phyloP scores from a whole-genome alignment of 2,329 filamentous ascomycete genomes.

The Cylindrodendrum hubeiense region DNA sequence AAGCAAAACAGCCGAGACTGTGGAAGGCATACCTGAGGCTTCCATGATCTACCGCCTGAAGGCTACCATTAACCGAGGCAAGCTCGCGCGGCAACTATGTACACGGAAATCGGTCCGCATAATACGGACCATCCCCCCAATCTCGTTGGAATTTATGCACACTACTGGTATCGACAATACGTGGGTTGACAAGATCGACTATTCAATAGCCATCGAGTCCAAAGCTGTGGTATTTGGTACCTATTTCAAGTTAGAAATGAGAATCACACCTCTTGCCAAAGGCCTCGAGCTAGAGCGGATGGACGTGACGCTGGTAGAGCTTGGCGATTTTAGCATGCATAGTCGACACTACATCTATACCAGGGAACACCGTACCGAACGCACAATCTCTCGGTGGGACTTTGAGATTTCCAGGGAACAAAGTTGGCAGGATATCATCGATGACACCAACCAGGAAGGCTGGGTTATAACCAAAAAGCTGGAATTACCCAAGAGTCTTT shows the following conservation, averaged over 20 bases:
- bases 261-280: constrained; percentile 88
- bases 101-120: constrained; percentile 81
- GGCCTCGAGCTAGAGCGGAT: constrained; percentile 85
- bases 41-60: constrained; percentile 91
- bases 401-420: constrained; percentile 66
- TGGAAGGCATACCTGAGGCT: constrained; percentile 88
- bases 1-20: constrained; percentile 81
- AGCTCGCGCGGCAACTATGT: constrained; percentile 86
- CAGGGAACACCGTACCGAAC: constrained; percentile 71
- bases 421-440: constrained; percentile 76
- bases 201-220: constrained; percentile 90
- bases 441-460: constrained; percentile 74
- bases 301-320: constrained; percentile 82
- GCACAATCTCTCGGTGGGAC: constrained; percentile 72
- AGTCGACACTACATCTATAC: constrained; percentile 58
- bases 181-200: constrained; percentile 97
- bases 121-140: constrained; percentile 80
- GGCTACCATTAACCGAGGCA: constrained; percentile 86
- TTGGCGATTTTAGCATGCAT: constrained; percentile 73
- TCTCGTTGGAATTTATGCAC: constrained; percentile 81
- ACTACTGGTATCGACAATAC: constrained; percentile 95
- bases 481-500: constrained; percentile 83
- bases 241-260: constrained; percentile 83
- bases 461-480: constrained; percentile 70
- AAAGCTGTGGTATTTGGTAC: constrained; percentile 95